A percentile compares a stretch with the other conserved stretches of the same genome.
These are phyloP conservation scores for Aspergillus ochraceus DNA, from an alignment of 2,329 filamentous ascomycete genomes.

Conservation along the genomic window DNA sequence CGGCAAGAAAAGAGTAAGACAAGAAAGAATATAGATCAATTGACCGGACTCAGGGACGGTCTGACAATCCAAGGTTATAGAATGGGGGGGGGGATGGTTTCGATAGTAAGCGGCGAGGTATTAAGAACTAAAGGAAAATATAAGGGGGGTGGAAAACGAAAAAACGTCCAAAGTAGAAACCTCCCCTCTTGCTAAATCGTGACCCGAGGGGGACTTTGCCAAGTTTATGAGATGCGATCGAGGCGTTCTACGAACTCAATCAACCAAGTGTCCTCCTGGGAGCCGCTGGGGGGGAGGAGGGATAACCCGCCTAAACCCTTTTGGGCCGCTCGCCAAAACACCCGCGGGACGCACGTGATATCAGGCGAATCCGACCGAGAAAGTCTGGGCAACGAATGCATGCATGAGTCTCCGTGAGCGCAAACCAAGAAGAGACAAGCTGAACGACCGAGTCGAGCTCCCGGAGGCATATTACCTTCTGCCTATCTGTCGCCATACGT, in stretches of 20 bases:
- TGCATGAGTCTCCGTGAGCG: background rate
- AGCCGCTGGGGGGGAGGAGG: slow-evolving; percentile 27
- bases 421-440: background rate
- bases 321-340: slow-evolving; percentile 35
- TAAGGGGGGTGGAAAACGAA: slow-evolving; percentile 11
- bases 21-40: slow-evolving; percentile 19
- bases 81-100: slow-evolving; percentile 12
- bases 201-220: slow-evolving; percentile 26
- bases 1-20: slow-evolving; percentile 15
- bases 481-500: background rate
- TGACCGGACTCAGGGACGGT: slow-evolving; percentile 15
- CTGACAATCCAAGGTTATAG: slow-evolving; percentile 18
- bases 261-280: slow-evolving; percentile 44
- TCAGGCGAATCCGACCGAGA: slow-evolving; percentile 24
- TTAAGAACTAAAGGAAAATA: slow-evolving; percentile 7
- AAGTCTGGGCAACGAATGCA: slow-evolving; percentile 10
- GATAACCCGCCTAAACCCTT: slow-evolving; percentile 28
- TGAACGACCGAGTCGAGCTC: background rate
- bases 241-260: slow-evolving; percentile 22
- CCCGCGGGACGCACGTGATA: slow-evolving; percentile 34
- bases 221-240: slow-evolving; percentile 23
- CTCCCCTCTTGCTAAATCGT: slow-evolving; percentile 31
- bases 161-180: slow-evolving; percentile 15
- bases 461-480: background rate
- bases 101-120: background rate